These are phyloP conservation scores for Glycyrrhiza uralensis DNA, from an alignment of 306 rosid genomes.

Conservation along the genomic window DNA sequence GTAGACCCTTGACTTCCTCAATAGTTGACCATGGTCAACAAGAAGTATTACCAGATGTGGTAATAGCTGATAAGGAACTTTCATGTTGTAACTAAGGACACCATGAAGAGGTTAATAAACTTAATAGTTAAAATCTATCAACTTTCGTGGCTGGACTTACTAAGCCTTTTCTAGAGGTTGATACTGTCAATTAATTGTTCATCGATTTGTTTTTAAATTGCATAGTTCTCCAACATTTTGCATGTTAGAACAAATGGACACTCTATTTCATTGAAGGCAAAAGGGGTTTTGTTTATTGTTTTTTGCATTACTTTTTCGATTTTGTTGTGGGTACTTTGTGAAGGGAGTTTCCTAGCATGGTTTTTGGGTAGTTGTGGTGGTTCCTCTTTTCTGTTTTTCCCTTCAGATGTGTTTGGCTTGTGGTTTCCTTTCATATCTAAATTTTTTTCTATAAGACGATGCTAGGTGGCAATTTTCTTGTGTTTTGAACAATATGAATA, in stretches of 20 bases:
- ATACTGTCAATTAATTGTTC: neutral
- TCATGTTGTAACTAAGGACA: neutral
- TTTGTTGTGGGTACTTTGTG: too few relatives aligned
- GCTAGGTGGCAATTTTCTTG: neutral
- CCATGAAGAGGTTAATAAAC: neutral
- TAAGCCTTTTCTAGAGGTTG: neutral
- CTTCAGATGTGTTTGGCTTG: neutral
- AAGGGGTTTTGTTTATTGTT: too few relatives aligned
- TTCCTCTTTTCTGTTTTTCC: neutral
- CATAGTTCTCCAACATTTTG: neutral
- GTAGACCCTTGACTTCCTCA: neutral
- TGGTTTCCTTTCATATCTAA: neutral
- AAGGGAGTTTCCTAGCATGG: too few relatives aligned
- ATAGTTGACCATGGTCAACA: neutral
- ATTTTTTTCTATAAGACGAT: neutral
- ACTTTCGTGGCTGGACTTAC: too few relatives aligned
- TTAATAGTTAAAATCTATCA: neutral
- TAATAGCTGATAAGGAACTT: neutral
- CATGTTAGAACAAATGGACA: too few relatives aligned
- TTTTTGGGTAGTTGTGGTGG: neutral
- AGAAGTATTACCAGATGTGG: neutral
- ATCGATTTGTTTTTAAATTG: neutral
- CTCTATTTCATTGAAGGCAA: too few relatives aligned
- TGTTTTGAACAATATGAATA: neutral
- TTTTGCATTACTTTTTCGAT: too few relatives aligned